These are phyloP conservation scores for Backusella tarrabulga DNA, from an alignment of 192 early-diverging fungal genomes.

Conservation along the genomic window DNA sequence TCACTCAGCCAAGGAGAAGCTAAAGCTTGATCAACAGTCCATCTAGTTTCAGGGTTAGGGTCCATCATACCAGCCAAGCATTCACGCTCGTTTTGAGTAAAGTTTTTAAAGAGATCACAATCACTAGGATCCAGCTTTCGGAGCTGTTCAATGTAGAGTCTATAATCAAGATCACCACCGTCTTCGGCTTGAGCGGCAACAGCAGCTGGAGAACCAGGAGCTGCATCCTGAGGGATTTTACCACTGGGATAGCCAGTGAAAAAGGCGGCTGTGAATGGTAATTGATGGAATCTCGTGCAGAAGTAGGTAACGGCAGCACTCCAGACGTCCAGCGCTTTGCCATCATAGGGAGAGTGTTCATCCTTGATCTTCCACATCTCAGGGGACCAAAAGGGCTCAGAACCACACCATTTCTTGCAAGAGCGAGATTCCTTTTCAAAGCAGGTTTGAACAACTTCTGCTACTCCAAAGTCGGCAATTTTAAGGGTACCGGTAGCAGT, in stretches of 20 bases:
- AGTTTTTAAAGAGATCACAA: constrained; percentile 11
- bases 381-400: constrained; percentile 96
- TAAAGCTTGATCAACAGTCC: constrained; percentile 42
- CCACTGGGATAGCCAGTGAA: constrained; percentile 11
- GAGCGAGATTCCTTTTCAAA: constrained; percentile 76
- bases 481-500: constrained; percentile 79
- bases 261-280: constrained; percentile 24
- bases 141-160: constrained; percentile 19
- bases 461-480: constrained; percentile 98
- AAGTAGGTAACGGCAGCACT: constrained; percentile 88
- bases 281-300: constrained; percentile 68
- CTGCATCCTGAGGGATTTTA: not conserved
- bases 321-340: constrained; percentile 91
- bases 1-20: constrained; percentile 39
- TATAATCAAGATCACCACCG: constrained; percentile 20
- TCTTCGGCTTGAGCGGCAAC: constrained; percentile 27
- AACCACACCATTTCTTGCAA: constrained; percentile 88
- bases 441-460: constrained; percentile 86
- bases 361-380: constrained; percentile 73
- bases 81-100: constrained; percentile 22
- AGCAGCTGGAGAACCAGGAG: constrained; percentile 21
- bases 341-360: constrained; percentile 81
- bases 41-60: constrained; percentile 40
- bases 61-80: constrained; percentile 40
- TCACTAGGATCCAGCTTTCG: constrained; percentile 12